Conservation (phyloP, 306 rosid genomes). For the Hippophae tibetana region DNA sequence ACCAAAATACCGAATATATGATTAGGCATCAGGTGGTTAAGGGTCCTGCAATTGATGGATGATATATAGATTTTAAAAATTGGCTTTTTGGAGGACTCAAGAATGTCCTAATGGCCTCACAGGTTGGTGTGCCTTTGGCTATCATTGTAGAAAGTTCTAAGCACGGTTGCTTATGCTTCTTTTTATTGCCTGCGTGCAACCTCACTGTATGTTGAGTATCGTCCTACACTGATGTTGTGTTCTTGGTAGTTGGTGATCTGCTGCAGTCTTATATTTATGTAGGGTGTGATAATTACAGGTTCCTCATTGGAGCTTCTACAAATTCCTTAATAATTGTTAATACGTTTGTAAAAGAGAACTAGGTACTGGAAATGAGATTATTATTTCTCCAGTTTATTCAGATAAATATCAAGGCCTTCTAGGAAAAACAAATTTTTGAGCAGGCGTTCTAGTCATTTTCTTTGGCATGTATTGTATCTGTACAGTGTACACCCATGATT, state of each 20-base stretch:
- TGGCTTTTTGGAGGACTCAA: conserved; percentile 18
- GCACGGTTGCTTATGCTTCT: conserved; percentile 32
- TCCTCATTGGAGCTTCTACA: neutral
- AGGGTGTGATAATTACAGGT: conserved; percentile 21
- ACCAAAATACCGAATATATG: too few relatives aligned
- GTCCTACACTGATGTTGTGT: conserved; percentile 22
- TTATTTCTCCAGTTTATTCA: too few relatives aligned
- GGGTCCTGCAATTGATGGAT: conserved; percentile 10
- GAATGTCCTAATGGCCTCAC: conserved; percentile 13
- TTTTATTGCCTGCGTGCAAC: conserved; percentile 16
- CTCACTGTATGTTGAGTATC: conserved; percentile 16
- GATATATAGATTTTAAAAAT: neutral
- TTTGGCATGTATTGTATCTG: too few relatives aligned
- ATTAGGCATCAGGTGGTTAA: too few relatives aligned
- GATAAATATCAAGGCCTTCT: too few relatives aligned
- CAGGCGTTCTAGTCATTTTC: too few relatives aligned
- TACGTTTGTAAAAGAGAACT: conserved; percentile 39
- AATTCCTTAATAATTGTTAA: conserved; percentile 26
- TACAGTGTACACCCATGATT: too few relatives aligned
- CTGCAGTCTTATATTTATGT: conserved; percentile 28
- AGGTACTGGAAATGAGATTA: too few relatives aligned
- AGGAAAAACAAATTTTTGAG: too few relatives aligned
- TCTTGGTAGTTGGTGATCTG: conserved; percentile 40
- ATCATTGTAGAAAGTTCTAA: conserved; percentile 14
- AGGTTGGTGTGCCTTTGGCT: conserved; percentile 21